Evolutionary conservation across 495 filamentous ascomycete genomes (phyloP).

Genomic region (Penicillium mononematosum): DNA sequence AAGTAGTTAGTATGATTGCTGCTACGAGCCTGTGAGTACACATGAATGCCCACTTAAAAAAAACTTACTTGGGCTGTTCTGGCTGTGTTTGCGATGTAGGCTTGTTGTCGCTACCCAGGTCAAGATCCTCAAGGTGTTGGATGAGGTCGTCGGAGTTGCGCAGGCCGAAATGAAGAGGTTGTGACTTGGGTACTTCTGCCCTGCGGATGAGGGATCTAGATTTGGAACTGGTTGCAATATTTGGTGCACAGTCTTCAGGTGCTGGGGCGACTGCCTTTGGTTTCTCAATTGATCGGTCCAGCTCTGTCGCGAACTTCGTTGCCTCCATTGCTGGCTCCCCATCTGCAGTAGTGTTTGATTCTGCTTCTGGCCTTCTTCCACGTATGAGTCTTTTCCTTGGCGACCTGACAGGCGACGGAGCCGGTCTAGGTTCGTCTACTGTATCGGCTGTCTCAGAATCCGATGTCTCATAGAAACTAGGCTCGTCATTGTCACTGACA

Average conservation of each 20-base stretch:
- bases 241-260: neutral
- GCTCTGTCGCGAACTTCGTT: neutral
- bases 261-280: too few species aligned
- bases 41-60: slow-evolving; percentile 13
- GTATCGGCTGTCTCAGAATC: slow-evolving; percentile 26
- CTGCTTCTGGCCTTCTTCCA: slow-evolving; percentile 34
- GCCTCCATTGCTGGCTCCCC: slow-evolving; percentile 17
- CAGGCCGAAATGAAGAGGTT: neutral
- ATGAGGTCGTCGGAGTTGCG: slow-evolving; percentile 15
- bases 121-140: slow-evolving; percentile 21
- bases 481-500: slow-evolving; percentile 48
- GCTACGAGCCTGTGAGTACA: slow-evolving; percentile 12
- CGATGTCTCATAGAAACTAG: slow-evolving; percentile 41
- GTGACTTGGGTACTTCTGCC: neutral
- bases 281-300: neutral
- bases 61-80: slow-evolving; percentile 25
- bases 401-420: slow-evolving; percentile 27
- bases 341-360: slow-evolving; percentile 15
- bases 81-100: slow-evolving; percentile 21
- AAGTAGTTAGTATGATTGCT: slow-evolving; percentile 10
- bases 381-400: slow-evolving; percentile 37
- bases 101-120: slow-evolving; percentile 28
- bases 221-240: neutral
- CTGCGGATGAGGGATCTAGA: too few species aligned
- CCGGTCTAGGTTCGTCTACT: slow-evolving; percentile 28